Evolutionary conservation across 768 basidiomycete genomes (phyloP), one percentile per base, ranked within the genome.

Genomic region (Clathrus columnatus): DNA sequence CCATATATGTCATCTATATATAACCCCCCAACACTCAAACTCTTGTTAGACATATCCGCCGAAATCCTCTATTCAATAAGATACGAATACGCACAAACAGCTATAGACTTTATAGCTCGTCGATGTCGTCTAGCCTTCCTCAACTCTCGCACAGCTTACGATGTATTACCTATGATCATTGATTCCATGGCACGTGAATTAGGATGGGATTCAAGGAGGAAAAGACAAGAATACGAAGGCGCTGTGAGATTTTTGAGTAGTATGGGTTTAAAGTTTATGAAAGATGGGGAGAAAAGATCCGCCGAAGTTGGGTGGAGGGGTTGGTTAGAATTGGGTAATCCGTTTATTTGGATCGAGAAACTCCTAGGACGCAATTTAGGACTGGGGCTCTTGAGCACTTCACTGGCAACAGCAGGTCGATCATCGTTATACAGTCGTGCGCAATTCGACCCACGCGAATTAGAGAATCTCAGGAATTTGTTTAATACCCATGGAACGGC

Each of bases 91-190:
- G 95, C 94, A 0, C 79, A 82, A 57, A 93, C 86, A n/a, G 89
- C 93, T 10, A 75, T 86, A 56, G 95, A 99, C 69, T 87, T 98
- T 61, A 82, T 98, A 65, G 90, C 91, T 1, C 85, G 95, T 0
- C 85, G 94, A 57, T 87, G 88, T 8, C 86, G 95, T n/a, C 78
- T 99, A 26, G 84, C 89, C 7, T 98, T 97, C 80, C 82, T 98
- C 61, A 93, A 96, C 67, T 86, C 84, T 0, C 84, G 85, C 56
- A 87, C 87, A 0, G 85, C 95, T 0, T 78, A 94, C 28, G 82
- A 85, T 26, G 82, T 86, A 0, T 82, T 99, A 50, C 93, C 94
- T 2, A 78, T 79, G 27, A 85, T 99, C 48, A 83, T 95, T 58
- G 89, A 91, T 56, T 87, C 96, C 68, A 95, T 97, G 92, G 80